phyloP scores from a whole-genome alignment of 345 rosid genomes.

The Ricinus communis region DNA sequence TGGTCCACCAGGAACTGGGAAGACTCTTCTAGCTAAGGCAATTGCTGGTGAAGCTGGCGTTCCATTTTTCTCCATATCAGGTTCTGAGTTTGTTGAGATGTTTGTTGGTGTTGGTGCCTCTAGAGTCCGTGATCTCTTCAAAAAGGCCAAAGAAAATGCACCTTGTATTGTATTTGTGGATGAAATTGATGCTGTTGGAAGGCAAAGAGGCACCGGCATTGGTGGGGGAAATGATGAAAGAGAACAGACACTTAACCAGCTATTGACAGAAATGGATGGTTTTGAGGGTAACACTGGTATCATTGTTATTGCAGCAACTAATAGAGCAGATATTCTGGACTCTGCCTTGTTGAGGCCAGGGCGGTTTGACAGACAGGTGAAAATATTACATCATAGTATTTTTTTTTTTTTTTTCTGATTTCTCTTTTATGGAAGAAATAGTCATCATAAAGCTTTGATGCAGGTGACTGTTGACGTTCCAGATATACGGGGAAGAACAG shows the following conservation, averaged over 20 bases:
- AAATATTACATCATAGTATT: not conserved
- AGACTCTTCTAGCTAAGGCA: constrained; percentile 96
- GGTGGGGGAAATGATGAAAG: constrained; percentile 99
- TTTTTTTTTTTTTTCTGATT: not conserved
- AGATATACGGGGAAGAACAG: constrained; percentile 83
- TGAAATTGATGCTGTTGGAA: constrained; percentile 97
- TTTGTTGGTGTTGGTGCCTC: constrained; percentile 99
- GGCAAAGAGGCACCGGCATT: constrained; percentile 92
- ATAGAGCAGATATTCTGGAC: constrained; percentile 90
- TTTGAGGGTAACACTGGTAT: constrained; percentile 95
- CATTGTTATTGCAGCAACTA: constrained; percentile 92
- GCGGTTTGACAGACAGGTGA: constrained; percentile 93
- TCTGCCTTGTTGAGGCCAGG: constrained; percentile 93
- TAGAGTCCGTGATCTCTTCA: constrained; percentile 90
- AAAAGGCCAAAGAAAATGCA: constrained; percentile 92
- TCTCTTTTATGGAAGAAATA: not conserved
- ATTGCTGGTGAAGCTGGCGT: constrained; percentile 99
- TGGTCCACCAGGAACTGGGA: constrained; percentile 99
- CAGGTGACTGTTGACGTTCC: constrained; percentile 96
- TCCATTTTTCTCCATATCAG: constrained; percentile 91
- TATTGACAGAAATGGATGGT: constrained; percentile 97
- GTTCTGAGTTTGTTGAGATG: constrained; percentile 99
- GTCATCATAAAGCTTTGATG: constrained; percentile 28
- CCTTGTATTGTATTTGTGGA: constrained; percentile 98
- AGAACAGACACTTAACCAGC: constrained; percentile 97